Conservation (phyloP, 345 rosid genomes). For the Murraya paniculata region DNA sequence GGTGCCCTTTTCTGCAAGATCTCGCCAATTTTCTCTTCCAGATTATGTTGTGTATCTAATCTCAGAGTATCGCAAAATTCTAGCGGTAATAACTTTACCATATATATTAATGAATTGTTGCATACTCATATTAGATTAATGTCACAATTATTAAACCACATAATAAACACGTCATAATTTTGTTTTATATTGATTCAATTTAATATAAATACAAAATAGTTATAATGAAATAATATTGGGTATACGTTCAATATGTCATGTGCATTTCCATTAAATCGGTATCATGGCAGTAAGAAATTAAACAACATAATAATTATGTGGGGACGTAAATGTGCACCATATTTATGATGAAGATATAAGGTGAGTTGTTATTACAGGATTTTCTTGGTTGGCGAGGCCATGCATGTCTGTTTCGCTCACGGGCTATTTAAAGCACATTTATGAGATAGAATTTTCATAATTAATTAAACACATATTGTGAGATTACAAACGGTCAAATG, state of each 20-base stretch:
- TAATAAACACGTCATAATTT: too few relatives aligned
- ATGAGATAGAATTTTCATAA: background rate
- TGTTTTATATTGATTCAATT: background rate
- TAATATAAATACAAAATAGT: too few relatives aligned
- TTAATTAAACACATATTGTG: background rate
- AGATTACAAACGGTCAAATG: background rate
- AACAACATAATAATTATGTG: background rate
- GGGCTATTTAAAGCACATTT: background rate
- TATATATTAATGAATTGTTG: too few relatives aligned
- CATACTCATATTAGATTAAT: too few relatives aligned
- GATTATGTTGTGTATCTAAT: constrained; percentile 66
- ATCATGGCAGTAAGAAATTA: background rate
- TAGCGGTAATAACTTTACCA: constrained; percentile 31
- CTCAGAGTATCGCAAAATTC: constrained; percentile 71
- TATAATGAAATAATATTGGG: background rate
- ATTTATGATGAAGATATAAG: background rate
- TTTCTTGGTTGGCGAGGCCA: constrained; percentile 30
- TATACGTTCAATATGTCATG: background rate
- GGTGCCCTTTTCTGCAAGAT: constrained; percentile 81
- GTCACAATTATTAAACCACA: too few relatives aligned
- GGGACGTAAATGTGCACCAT: constrained; percentile 2
- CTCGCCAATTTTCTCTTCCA: constrained; percentile 67
- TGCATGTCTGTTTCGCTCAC: background rate
- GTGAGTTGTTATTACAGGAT: background rate
- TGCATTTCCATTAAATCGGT: background rate